Evolutionary conservation across 2,329 filamentous ascomycete species (phyloP), one percentile per base, ranked within the genome.

Genomic region (Colletotrichum sublineola): DNA sequence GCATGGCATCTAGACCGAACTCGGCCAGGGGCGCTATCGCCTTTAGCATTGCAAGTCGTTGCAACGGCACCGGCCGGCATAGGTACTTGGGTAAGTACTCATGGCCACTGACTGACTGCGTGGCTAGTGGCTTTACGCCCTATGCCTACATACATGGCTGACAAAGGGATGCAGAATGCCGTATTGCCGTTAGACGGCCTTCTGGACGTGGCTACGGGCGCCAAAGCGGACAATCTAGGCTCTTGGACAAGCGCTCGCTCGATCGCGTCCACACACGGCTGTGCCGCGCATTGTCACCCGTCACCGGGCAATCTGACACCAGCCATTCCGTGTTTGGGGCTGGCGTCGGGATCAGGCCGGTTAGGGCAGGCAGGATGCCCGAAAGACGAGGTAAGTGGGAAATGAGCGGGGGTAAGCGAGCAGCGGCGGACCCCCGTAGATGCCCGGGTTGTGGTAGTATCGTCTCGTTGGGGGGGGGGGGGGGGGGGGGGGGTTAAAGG

Each of bases 281-380:
- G 57, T 53, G 64, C 52, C 50, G 68, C 63, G 31, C 12, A 71
- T 63, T 64, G 66, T 64, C 66, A 69, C 55, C 66, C 53, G 69
- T 69, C 66, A 56, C 40, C 44, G n/a, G 58, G 52, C 36, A 57
- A 46, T 57, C 44, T 57, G 65, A 40, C 65, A 50, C 44, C 36
- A 58, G 31, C 65, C 66, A 64, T 69, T 69, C 46, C 66, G 55
- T 42, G 60, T 36, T 42, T 42, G 55, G 50, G 65, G 65, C 65
- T 72, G 64, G 64, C 33, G 42, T 24, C 46, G 56, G 46, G 11
- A 20, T 31, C 46, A 63, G 67, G 64, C 20, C 48, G 24, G 31
- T 29, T 9, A 36, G 38, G 60, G 29, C 24, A 24, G 24, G 24
- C 24, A 24, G 24, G 24, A 24, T 24, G 24, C 24, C 24, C 38